Evolutionary conservation across 2,329 filamentous ascomycete genomes (phyloP), one percentile per base, ranked within the genome.

Genomic region (Colletotrichum sublineola): DNA sequence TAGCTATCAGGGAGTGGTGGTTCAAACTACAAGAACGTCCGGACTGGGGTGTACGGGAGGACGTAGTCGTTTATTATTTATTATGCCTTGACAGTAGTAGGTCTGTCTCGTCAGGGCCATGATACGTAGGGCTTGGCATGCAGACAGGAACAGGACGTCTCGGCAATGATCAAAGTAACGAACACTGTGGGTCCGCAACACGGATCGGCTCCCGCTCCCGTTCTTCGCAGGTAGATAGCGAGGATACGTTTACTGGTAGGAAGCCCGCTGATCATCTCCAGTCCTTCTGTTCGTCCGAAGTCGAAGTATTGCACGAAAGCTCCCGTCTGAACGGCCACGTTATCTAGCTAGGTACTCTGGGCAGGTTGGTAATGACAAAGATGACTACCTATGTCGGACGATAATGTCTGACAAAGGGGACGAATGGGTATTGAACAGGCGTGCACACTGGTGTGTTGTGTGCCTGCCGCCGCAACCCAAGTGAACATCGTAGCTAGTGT

Each of bases 91-190:
- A 38, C 20, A 38, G 53, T 18, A 56, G 53, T 18, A 31, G 31
- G 2, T 36, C 31, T 20, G 46, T 63, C 61, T 62, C 24, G 46
- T 50, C n/a, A n/a, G 42, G 5, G 20, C n/a, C 33, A 15, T 42
- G 44, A 62, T 36, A 48, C 33, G 7, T 42, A 48, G 24, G 20
- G 29, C 18, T 61, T 61, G 58, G 20, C 58, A 48, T 29, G 42
- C 24, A 46, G 58, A 61, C 46, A 63, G 60, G 61, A 53, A 53
- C 33, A 53, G 42, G 61, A 53, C 29, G n/a, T 50, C 61, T 42
- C 36, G 31, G 48, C n/a, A 36, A 40, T 24, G 61, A 53, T 63
- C 61, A 63, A 63, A 18, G 61, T 33, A 52, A 2, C 38, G 4
- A 44, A 42, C 24, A 24, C 36, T 53, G 48, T 42, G 48, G 36